A percentile compares a stretch with the other conserved stretches of the same genome.
Conservation (phyloP, 2,329 filamentous ascomycete species). For the Claviceps sp. region DNA sequence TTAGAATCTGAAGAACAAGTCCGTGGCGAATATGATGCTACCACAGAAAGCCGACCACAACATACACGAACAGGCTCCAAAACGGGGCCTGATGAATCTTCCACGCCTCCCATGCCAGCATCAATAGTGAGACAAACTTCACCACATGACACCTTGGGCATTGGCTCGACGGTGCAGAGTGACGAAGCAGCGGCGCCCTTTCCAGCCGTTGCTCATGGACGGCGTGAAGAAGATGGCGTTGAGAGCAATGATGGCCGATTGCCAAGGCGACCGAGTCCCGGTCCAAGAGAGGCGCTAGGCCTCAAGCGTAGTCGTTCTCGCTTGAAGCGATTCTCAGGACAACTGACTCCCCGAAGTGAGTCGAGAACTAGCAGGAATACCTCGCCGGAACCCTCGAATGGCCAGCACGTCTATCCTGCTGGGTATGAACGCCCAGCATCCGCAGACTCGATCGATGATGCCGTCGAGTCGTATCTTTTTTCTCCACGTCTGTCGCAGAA, state of each 20-base stretch:
- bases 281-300: conserved; percentile 29
- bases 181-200: conserved; percentile 61
- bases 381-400: conserved; percentile 14
- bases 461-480: conserved; percentile 72
- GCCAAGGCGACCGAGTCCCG: conserved; percentile 36
- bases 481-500: conserved; percentile 79
- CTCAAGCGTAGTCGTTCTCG: conserved; percentile 43
- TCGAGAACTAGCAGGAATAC: conserved; percentile 18
- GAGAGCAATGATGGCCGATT: conserved; percentile 31
- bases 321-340: conserved; percentile 43
- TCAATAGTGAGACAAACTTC: conserved; percentile 9
- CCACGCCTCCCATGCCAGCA: conserved; percentile 9
- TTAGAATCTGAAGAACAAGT: conserved; percentile 27
- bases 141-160: conserved; percentile 13
- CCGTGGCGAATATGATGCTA: background rate
- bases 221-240: conserved; percentile 34
- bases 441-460: conserved; percentile 76
- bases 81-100: conserved; percentile 10
- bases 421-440: conserved; percentile 64
- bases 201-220: conserved; percentile 51
- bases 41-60: background rate
- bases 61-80: conserved; percentile 4
- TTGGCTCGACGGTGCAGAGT: conserved; percentile 21
- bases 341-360: conserved; percentile 28
- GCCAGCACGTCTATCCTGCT: conserved; percentile 21